phyloP scores from a whole-genome alignment of 805 yeast genomes.

The Cyberlindnera americana region DNA sequence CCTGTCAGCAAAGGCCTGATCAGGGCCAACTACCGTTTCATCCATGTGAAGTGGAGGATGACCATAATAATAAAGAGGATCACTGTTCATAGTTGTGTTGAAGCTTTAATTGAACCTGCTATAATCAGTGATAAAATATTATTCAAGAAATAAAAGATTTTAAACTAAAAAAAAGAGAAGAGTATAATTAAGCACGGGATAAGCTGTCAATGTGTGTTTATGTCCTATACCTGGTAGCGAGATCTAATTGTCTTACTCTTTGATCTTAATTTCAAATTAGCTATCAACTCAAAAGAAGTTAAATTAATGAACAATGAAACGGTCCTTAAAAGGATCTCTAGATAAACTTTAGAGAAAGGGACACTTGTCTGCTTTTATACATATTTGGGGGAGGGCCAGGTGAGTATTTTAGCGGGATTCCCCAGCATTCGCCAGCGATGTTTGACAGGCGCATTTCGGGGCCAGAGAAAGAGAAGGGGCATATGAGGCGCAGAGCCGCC shows the following conservation, averaged over 20 bases:
- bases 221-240: no score
- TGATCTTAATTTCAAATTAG: no score
- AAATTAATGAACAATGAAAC: no score
- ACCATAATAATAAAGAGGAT: constrained; percentile 5
- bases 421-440: not conserved
- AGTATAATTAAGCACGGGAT: no score
- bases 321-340: no score
- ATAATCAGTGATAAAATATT: not conserved
- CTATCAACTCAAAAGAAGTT: no score
- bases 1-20: constrained; percentile 3
- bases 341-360: not conserved
- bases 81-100: constrained; percentile 5
- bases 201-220: no score
- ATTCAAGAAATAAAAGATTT: not conserved
- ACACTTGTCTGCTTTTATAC: not conserved
- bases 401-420: not conserved
- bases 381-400: not conserved
- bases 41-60: not conserved
- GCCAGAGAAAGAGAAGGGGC: no score
- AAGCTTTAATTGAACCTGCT: not conserved
- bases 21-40: not conserved
- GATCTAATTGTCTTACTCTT: no score
- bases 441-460: constrained; percentile 2
- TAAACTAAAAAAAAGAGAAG: no score
- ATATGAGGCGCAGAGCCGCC: not conserved